Conservation (phyloP, 192 early-diverging fungal genomes). For the Chytriomyces sp. region DNA sequence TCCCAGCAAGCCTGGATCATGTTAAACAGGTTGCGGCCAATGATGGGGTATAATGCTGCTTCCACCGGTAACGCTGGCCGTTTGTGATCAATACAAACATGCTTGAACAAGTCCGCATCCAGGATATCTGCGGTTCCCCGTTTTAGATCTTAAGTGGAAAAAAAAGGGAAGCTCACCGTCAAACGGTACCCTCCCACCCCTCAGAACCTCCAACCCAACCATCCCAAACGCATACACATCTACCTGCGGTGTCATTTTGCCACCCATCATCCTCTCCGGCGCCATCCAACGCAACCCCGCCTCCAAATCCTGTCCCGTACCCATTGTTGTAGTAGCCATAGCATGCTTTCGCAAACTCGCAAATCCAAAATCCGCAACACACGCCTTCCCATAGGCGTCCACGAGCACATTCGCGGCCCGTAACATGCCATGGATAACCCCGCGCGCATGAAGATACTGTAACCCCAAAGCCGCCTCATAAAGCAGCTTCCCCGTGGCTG, state of each 20-base stretch:
- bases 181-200: conserved; percentile 2
- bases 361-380: conserved; percentile 30
- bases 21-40: background rate
- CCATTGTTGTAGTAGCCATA: background rate
- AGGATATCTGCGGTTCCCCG: background rate
- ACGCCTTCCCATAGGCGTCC: conserved; percentile 16
- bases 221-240: conserved; percentile 30
- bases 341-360: conserved; percentile 10
- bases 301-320: background rate
- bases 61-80: background rate
- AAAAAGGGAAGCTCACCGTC: no score
- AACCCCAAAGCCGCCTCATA: conserved; percentile 28
- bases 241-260: background rate
- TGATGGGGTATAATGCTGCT: background rate
- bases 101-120: background rate
- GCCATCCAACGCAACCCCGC: conserved; percentile 27
- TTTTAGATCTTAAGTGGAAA: no score
- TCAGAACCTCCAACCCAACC: conserved; percentile 15
- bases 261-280: conserved; percentile 23
- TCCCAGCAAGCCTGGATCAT: background rate
- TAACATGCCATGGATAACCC: conserved; percentile 26
- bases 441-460: conserved; percentile 27
- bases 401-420: conserved; percentile 32
- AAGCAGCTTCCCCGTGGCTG: background rate
- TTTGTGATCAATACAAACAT: background rate